Conservation (phyloP, 805 yeast species). For the Barnettozyma siamensis region DNA sequence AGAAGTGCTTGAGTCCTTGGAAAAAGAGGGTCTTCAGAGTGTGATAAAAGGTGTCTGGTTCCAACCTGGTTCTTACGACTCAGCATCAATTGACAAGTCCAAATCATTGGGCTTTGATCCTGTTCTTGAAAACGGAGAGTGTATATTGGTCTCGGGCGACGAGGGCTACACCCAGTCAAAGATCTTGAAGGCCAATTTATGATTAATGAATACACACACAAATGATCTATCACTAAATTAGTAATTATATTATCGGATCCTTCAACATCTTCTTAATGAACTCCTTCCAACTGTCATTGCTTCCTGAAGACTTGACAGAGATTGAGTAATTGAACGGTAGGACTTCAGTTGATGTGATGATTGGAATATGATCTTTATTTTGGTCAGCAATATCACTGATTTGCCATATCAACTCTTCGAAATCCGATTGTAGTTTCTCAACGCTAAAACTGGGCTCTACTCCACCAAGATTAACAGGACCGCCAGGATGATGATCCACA, state of each 20-base stretch:
- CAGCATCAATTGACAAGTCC: conserved; percentile 39
- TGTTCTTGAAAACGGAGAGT: conserved; percentile 49
- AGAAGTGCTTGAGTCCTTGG: conserved; percentile 35
- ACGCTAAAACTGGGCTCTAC: background rate
- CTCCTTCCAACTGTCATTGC: conserved; percentile 25
- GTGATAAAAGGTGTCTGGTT: conserved; percentile 64
- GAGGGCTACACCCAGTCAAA: conserved; percentile 3
- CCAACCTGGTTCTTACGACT: conserved; percentile 75
- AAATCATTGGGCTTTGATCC: conserved; percentile 28
- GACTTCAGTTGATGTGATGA: conserved; percentile 58
- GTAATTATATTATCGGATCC: conserved; percentile 12
- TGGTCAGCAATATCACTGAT: conserved; percentile 49
- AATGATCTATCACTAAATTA: conserved; percentile 25
- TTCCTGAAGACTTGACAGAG: conserved; percentile 21
- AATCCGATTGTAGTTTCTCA: conserved; percentile 26
- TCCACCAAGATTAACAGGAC: background rate
- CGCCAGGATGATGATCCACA: background rate
- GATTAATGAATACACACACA: background rate
- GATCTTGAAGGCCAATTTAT: conserved; percentile 1
- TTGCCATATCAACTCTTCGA: conserved; percentile 35
- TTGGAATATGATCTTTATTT: conserved; percentile 66
- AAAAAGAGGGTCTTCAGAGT: conserved; percentile 17
- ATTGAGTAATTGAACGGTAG: conserved; percentile 59
- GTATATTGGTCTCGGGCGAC: conserved; percentile 70
- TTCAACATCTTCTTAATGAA: conserved; percentile 39